Evolutionary conservation across 352 stramenopile genomes (phyloP).

Genomic region (Globisporangium paroecandrum): DNA sequence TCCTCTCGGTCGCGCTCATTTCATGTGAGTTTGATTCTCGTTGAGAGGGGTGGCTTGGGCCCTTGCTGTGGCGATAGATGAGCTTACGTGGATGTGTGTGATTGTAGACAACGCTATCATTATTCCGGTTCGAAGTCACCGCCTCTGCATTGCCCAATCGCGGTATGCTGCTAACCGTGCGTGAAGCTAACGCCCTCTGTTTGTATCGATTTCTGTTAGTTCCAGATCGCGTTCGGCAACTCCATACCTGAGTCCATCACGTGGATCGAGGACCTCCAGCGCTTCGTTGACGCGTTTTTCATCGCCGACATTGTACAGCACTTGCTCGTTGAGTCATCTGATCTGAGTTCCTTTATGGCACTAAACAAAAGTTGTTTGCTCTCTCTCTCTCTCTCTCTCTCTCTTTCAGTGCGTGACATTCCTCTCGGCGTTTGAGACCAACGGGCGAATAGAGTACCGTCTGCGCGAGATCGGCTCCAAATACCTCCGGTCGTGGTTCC

Average conservation of each 20-base stretch:
- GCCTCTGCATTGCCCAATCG: neutral
- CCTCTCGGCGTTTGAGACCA: slow-evolving; percentile 61
- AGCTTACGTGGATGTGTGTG: neutral
- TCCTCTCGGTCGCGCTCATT: slow-evolving; percentile 67
- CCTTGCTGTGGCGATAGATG: neutral
- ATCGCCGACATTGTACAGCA: slow-evolving; percentile 63
- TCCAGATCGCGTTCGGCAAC: slow-evolving; percentile 60
- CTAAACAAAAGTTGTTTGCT: neutral
- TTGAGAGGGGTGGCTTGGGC: neutral
- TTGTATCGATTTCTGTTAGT: slow-evolving; percentile 30
- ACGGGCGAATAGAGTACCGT: slow-evolving; percentile 50
- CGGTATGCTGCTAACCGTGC: neutral
- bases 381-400: neutral
- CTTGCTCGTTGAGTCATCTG: neutral
- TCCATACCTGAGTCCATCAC: slow-evolving; percentile 17
- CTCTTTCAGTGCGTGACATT: slow-evolving; percentile 58
- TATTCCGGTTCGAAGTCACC: slow-evolving; percentile 37
- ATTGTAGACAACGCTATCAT: slow-evolving; percentile 69
- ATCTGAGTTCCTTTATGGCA: neutral
- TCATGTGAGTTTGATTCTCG: slow-evolving; percentile 37
- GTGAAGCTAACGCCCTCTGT: neutral
- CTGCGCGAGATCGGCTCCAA: slow-evolving; percentile 40
- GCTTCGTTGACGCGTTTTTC: slow-evolving; percentile 64
- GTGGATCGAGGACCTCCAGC: slow-evolving; percentile 53
- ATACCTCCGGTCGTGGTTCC: slow-evolving; percentile 73